Conservation (phyloP, 192 early-diverging fungal species). For the Glomus cerebriforme region DNA sequence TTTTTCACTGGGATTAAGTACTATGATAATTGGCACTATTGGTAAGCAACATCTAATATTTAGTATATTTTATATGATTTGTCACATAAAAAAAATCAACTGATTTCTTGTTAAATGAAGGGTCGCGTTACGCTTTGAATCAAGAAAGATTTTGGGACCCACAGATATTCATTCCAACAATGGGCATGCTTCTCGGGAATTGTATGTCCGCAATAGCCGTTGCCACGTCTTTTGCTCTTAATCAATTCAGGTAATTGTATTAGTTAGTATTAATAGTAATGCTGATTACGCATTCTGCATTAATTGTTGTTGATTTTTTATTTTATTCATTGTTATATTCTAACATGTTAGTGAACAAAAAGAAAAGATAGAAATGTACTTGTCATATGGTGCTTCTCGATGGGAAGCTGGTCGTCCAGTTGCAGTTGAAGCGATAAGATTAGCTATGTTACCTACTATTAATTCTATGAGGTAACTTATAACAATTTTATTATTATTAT, state of each 20-base stretch:
- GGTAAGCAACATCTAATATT: conserved; percentile 38
- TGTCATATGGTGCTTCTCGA: conserved; percentile 76
- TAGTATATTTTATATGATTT: neutral
- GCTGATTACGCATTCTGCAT: neutral
- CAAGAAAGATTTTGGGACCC: conserved; percentile 71
- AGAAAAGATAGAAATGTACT: conserved; percentile 50
- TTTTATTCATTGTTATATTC: neutral
- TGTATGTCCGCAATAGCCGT: conserved; percentile 72
- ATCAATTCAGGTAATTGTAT: conserved; percentile 54
- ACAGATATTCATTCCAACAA: conserved; percentile 80
- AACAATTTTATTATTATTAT: neutral
- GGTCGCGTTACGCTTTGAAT: conserved; percentile 67
- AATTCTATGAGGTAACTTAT: conserved; percentile 64
- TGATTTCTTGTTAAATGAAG: conserved; percentile 28
- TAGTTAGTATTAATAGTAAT: no score
- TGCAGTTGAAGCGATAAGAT: conserved; percentile 67
- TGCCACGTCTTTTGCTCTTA: conserved; percentile 61
- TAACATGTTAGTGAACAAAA: conserved; percentile 42
- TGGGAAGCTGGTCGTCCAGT: conserved; percentile 81
- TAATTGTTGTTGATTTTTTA: neutral
- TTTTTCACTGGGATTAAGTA: conserved; percentile 52
- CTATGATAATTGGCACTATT: conserved; percentile 52
- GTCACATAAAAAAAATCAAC: neutral
- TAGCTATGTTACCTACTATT: conserved; percentile 79
- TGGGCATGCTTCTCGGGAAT: conserved; percentile 90